Conservation (phyloP, 208 protist species). For the Wallacemonas rigidus region DNA sequence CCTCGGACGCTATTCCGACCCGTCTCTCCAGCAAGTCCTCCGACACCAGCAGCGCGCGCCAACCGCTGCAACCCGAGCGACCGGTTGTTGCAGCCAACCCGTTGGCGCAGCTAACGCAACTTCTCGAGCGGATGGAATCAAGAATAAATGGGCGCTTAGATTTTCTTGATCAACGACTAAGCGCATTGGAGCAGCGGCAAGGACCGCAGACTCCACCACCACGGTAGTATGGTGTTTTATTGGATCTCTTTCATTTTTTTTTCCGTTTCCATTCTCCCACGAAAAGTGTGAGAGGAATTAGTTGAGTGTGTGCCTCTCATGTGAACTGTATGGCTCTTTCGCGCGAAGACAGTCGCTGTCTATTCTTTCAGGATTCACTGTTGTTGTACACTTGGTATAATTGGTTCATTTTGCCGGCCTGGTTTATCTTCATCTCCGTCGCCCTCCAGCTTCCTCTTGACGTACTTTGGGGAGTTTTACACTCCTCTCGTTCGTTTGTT, state of each 20-base stretch:
- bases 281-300: not conserved
- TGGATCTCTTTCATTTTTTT: not conserved
- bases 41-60: constrained; percentile 15
- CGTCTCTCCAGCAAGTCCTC: constrained; percentile 51
- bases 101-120: constrained; percentile 28
- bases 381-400: too few species aligned
- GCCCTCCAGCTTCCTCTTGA: too few species aligned
- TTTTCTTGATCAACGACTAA: constrained; percentile 25
- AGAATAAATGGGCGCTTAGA: constrained; percentile 33
- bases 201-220: not conserved
- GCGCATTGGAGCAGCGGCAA: constrained; percentile 4
- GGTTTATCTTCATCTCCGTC: too few species aligned
- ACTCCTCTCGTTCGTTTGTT: too few species aligned
- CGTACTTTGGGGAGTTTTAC: too few species aligned
- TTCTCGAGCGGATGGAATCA: constrained; percentile 37
- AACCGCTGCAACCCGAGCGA: constrained; percentile 38
- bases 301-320: too few species aligned
- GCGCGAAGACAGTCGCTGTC: too few species aligned
- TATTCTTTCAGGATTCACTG: too few species aligned
- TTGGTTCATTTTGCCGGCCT: too few species aligned
- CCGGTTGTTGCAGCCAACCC: constrained; percentile 17
- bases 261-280: not conserved
- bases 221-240: not conserved
- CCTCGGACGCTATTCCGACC: constrained; percentile 41
- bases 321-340: too few species aligned